Conservation (phyloP, 108 stramenopile species). For the Pseudonitzschia multiseries region DNA sequence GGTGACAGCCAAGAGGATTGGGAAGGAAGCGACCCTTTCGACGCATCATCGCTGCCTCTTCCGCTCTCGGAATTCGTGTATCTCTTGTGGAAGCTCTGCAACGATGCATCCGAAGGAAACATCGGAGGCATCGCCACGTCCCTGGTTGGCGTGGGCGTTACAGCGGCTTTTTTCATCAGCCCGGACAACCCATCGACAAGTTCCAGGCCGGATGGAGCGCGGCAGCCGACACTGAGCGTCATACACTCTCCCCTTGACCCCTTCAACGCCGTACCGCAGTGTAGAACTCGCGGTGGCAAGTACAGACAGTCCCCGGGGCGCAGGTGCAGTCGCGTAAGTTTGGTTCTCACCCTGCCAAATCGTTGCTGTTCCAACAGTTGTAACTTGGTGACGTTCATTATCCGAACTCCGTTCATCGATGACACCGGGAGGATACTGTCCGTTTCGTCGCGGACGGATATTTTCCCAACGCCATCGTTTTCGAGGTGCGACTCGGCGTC, state of each 20-base stretch:
- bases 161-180: conserved; percentile 34
- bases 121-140: not conserved
- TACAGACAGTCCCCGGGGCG: conserved; percentile 89
- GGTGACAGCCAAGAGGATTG: conserved; percentile 29
- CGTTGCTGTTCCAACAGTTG: not conserved
- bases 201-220: conserved; percentile 83
- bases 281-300: conserved; percentile 88
- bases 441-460: conserved; percentile 56
- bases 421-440: conserved; percentile 56
- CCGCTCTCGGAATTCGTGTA: conserved; percentile 46
- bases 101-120: not conserved
- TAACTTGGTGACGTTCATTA: conserved; percentile 48
- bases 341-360: not conserved
- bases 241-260: conserved; percentile 62
- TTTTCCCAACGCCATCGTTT: not conserved
- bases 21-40: not conserved
- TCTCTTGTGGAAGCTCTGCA: conserved; percentile 24
- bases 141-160: conserved; percentile 31
- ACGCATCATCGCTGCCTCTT: not conserved
- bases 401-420: conserved; percentile 58
- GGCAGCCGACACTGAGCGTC: conserved; percentile 83
- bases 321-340: conserved; percentile 25
- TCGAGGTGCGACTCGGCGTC: not conserved
- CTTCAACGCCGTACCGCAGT: conserved; percentile 81
- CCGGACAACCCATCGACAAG: conserved; percentile 65